Base-by-base conservation (phyloP, 345 rosid genomes). In the Brassica incana region DNA sequence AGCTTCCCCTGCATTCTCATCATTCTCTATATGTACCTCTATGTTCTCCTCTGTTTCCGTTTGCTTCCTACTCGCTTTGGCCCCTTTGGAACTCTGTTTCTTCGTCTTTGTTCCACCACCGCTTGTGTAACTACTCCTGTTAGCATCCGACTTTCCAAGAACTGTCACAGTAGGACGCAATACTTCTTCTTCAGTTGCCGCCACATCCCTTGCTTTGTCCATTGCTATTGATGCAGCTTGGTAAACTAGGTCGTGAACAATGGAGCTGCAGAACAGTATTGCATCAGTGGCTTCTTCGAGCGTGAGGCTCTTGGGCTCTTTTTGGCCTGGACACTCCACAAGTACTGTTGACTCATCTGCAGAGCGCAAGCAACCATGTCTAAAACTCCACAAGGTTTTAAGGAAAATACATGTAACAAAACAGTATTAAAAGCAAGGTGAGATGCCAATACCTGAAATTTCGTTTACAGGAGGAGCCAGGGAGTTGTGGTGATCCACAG, bases 261-360 rank as follows among this genome's bases (percentile, higher is more conserved):
- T 89, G 80, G 99, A 93, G 85, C 97, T 91, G 85, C 99, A 95
- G 84, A 95, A 89, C 52, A 95, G 97, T 80, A 93, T 90, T 14
- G 98, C 84, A 71, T 89, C 97, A 0, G 98, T 90, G 71, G 97
- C 99, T 87, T 95, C 99, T 85, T 95, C 98, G 11, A 90, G 96
- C 8, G 98, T 93, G 68, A 90, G 88, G 94, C 98, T 91, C 81
- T 88, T 95, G 40, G 82, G 85, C 83, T 86, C 91, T 63, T 84
- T 93, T 82, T 88, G 84, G 72, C 76, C 85, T 27, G 36, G 82
- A 76, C 88, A 82, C 81, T 90, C 91, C 73, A 92, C 87, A 85
- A 85, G 64, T 8, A 91, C 85, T 6, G 89, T 89, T 65, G 98
- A 91, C 43, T 89, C 97, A 72, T 88, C 98, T 95, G 83, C 66